These are phyloP conservation scores for Tarenaya hassleriana DNA, from an alignment of 345 rosid genomes.

Conservation along the genomic window DNA sequence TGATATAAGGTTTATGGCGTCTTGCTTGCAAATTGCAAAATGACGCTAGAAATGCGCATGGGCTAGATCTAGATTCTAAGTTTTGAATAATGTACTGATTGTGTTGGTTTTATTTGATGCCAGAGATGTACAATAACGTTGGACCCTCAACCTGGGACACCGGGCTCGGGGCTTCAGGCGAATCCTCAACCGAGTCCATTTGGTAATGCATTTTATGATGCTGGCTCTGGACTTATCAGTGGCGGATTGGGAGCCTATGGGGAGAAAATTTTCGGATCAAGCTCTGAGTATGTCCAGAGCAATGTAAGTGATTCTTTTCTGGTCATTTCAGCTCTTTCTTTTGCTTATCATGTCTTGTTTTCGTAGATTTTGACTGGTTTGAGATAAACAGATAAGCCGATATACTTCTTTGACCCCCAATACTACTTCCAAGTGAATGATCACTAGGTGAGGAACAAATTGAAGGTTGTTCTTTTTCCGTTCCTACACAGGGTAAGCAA, in stretches of 20 bases:
- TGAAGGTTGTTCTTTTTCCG: conserved; percentile 86
- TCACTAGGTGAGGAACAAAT: conserved; percentile 91
- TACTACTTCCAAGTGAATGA: conserved; percentile 98
- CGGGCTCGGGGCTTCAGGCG: too few species aligned
- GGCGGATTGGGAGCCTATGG: conserved; percentile 97
- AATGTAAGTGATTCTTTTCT: conserved; percentile 68
- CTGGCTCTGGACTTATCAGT: too few species aligned
- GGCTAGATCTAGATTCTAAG: too few species aligned
- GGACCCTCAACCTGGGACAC: too few species aligned
- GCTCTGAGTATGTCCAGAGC: conserved; percentile 97
- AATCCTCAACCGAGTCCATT: conserved; percentile 77
- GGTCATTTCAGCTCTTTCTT: neutral
- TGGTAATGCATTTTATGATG: conserved; percentile 82
- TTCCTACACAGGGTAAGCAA: conserved; percentile 81
- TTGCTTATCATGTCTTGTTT: neutral
- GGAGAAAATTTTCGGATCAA: too few species aligned
- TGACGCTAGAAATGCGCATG: too few species aligned
- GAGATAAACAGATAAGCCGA: conserved; percentile 59
- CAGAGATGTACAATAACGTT: conserved; percentile 74
- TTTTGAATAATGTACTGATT: too few species aligned
- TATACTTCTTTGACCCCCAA: conserved; percentile 93
- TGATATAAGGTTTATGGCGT: too few species aligned
- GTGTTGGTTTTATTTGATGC: conserved; percentile 13
- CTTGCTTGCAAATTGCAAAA: too few species aligned
- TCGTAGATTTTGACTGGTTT: conserved; percentile 3